Percentiles rank a stretch among this genome's conserved stretches.
phyloP scores from a whole-genome alignment of 225 moss, liverwort and hornwort genomes.

The Physcomitrellopsis africana region DNA sequence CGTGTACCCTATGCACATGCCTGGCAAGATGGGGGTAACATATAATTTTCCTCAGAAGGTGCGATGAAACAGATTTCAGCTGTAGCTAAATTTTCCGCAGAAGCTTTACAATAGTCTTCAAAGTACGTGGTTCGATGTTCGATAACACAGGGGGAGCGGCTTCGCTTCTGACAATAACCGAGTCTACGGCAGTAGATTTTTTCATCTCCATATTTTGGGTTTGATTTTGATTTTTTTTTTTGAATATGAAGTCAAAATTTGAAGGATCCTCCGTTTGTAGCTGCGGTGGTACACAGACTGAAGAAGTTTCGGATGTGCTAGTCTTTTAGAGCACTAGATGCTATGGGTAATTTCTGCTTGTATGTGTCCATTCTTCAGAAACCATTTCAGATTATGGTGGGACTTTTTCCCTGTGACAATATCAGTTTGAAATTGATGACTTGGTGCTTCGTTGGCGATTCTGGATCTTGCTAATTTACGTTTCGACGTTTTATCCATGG shows the following conservation, averaged over 20 bases:
- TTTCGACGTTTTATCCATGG: too few species aligned
- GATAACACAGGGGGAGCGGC: not conserved
- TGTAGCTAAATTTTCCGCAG: conserved; percentile 1
- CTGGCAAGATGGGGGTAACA: conserved; percentile 29
- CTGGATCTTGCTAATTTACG: too few species aligned
- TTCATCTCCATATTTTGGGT: not conserved
- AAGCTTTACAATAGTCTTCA: conserved; percentile 18
- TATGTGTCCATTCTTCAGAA: too few species aligned
- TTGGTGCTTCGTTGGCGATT: too few species aligned
- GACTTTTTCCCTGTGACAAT: too few species aligned
- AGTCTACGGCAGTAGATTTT: not conserved
- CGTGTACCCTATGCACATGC: conserved; percentile 51
- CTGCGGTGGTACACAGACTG: too few species aligned
- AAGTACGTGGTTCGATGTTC: not conserved
- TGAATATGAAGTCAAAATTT: conserved; percentile 20
- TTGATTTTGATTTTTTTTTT: not conserved
- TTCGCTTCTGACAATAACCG: conserved; percentile 6
- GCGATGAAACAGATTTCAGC: not conserved
- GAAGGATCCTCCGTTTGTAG: too few species aligned
- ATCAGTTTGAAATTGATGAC: too few species aligned
- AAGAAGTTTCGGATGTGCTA: too few species aligned
- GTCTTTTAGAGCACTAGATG: too few species aligned
- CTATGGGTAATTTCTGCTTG: too few species aligned
- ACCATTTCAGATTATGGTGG: too few species aligned
- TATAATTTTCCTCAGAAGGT: conserved; percentile 22